Conservation (phyloP, 75 land plant species). For the Selaginella tamariscina region DNA sequence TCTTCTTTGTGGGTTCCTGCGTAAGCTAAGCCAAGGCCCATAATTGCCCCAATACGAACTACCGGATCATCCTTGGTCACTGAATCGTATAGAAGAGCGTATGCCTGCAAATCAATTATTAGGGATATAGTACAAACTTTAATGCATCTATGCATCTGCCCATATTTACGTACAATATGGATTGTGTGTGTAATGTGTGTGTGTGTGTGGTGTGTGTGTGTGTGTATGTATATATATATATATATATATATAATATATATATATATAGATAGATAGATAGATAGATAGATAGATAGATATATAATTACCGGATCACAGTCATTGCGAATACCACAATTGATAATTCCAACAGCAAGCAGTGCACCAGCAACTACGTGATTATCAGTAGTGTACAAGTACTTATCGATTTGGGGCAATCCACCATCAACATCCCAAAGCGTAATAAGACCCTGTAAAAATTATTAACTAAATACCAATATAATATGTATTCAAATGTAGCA, state of each 20-base stretch:
- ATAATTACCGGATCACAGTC: conserved; percentile 93
- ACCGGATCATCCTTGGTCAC: conserved; percentile 56
- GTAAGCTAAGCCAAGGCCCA: conserved; percentile 76
- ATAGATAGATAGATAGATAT: too few relatives aligned
- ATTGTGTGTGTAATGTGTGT: too few relatives aligned
- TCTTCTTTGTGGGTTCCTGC: conserved; percentile 72
- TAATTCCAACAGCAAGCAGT: conserved; percentile 83
- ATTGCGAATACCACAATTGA: conserved; percentile 74
- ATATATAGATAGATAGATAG: too few relatives aligned
- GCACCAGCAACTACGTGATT: conserved; percentile 87
- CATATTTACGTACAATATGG: too few relatives aligned
- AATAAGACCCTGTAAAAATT: conserved; percentile 70
- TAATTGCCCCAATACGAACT: conserved; percentile 69
- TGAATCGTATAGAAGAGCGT: conserved; percentile 45
- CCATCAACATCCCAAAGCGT: conserved; percentile 87
- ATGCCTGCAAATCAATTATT: conserved; percentile 42
- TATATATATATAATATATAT: too few relatives aligned
- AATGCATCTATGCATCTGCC: too few relatives aligned
- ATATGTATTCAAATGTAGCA: too few relatives aligned
- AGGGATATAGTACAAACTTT: too few relatives aligned
- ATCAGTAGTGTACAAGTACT: conserved; percentile 77
- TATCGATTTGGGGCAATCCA: conserved; percentile 88
- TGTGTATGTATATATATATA: too few relatives aligned
- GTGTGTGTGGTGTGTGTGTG: too few relatives aligned
- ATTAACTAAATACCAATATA: too few relatives aligned